A percentile compares a stretch with the other conserved stretches of the same genome.
Evolutionary conservation across 257 asterid species (phyloP).

Genomic region (Mentha longifolia): DNA sequence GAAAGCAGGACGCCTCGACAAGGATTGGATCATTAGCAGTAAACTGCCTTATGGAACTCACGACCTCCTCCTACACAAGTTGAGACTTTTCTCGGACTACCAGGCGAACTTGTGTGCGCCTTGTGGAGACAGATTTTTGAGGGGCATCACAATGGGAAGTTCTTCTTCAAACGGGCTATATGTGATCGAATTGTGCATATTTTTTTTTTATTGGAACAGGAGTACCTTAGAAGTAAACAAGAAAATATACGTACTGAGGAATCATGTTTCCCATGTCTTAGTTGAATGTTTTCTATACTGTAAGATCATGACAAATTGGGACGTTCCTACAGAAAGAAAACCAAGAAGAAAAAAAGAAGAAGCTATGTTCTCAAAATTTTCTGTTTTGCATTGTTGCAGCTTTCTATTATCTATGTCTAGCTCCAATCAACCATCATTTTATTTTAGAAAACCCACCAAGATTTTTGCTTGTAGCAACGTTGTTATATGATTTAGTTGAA

Average conservation of each 20-base stretch:
- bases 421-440: not conserved
- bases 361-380: not conserved
- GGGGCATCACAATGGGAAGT: constrained; percentile 17
- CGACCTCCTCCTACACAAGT: constrained; percentile 82
- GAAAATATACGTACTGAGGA: not conserved
- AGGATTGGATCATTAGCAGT: constrained; percentile 72
- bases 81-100: constrained; percentile 74
- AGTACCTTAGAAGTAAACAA: not conserved
- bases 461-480: not conserved
- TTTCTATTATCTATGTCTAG: not conserved
- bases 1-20: constrained; percentile 76
- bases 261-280: constrained; percentile 19
- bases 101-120: constrained; percentile 55
- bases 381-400: not conserved
- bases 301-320: constrained; percentile 11
- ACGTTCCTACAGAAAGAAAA: constrained; percentile 14
- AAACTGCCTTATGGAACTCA: constrained; percentile 76
- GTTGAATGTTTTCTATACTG: constrained; percentile 34
- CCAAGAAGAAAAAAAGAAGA: not conserved
- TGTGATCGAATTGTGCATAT: not conserved
- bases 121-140: constrained; percentile 6
- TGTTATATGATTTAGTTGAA: not conserved
- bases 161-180: constrained; percentile 14
- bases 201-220: constrained; percentile 4
- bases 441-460: not conserved